These are phyloP conservation scores for Solanum arcanum DNA, from an alignment of 257 asterid genomes.

Conservation along the genomic window DNA sequence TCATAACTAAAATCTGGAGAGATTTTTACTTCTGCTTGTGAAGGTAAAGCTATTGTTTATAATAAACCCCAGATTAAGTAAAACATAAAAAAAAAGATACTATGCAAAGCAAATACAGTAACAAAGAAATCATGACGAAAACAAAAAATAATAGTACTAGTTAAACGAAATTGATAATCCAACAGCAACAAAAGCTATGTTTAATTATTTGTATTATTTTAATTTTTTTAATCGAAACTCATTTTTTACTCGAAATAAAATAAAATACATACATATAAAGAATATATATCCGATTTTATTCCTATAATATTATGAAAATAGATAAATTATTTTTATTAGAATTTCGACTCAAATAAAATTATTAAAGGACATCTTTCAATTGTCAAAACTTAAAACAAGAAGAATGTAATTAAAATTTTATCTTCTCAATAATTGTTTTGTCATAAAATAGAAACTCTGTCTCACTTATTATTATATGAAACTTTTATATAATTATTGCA, in stretches of 20 bases:
- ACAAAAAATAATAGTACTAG: background rate
- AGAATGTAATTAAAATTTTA: background rate
- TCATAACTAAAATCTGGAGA: no score
- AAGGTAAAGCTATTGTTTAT: background rate
- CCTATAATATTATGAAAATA: accelerated
- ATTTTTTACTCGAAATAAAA: no score
- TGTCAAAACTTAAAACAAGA: background rate
- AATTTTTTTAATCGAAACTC: no score
- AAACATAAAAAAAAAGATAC: background rate
- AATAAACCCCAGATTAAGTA: background rate
- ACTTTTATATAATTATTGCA: background rate
- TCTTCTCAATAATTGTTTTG: background rate
- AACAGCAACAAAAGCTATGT: background rate
- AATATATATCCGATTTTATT: accelerated
- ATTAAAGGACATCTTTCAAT: background rate
- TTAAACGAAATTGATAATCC: background rate
- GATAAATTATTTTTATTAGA: no score
- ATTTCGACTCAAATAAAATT: no score
- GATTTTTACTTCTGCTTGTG: no score
- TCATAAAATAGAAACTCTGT: background rate
- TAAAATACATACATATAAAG: no score
- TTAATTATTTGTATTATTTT: no score
- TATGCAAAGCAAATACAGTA: background rate
- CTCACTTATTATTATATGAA: background rate
- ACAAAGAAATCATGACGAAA: background rate